Evolutionary conservation across 2,329 filamentous ascomycete species (phyloP).

Genomic region (Trichoderma afroharzianum): DNA sequence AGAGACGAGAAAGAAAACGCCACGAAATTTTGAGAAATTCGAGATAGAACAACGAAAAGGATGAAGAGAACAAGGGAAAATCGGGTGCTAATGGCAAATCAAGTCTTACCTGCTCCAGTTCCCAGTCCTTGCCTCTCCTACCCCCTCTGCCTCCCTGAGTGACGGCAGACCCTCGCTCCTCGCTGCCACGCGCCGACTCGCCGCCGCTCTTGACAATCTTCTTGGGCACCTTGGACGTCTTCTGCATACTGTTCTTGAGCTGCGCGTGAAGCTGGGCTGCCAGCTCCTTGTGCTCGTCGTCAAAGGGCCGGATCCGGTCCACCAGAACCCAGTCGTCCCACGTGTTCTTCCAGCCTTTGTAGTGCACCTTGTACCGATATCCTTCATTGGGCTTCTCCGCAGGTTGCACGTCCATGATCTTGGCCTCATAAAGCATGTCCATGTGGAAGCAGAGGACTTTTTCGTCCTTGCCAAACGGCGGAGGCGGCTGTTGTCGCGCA

Average conservation of each 20-base stretch:
- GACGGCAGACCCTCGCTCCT: slow-evolving; percentile 65
- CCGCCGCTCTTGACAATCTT: slow-evolving; percentile 39
- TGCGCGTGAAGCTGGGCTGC: slow-evolving; percentile 70
- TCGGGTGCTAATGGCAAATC: background rate
- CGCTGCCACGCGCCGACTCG: slow-evolving; percentile 64
- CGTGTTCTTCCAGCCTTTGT: slow-evolving; percentile 99
- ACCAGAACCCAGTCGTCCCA: slow-evolving; percentile 99
- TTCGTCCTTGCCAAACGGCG: slow-evolving; percentile 72
- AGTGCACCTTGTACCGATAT: slow-evolving; percentile 89
- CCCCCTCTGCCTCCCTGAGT: slow-evolving; percentile 64
- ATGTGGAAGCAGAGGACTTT: slow-evolving; percentile 95
- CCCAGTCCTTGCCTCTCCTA: slow-evolving; percentile 73
- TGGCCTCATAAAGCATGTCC: slow-evolving; percentile 95
- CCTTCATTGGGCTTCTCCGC: slow-evolving; percentile 67
- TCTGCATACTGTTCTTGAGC: slow-evolving; percentile 56
- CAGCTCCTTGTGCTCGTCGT: slow-evolving; percentile 89
- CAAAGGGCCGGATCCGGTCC: slow-evolving; percentile 91
- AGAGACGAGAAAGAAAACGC: background rate
- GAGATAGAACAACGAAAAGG: background rate
- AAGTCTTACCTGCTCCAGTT: slow-evolving; percentile 70
- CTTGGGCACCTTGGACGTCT: slow-evolving; percentile 52
- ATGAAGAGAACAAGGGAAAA: background rate
- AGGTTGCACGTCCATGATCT: slow-evolving; percentile 74
- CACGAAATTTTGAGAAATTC: background rate
- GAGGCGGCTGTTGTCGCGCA: slow-evolving; percentile 38